Evolutionary conservation across 495 filamentous ascomycete genomes (phyloP), one percentile per base, ranked within the genome.

Genomic region (Astrothelium macrocarpum): DNA sequence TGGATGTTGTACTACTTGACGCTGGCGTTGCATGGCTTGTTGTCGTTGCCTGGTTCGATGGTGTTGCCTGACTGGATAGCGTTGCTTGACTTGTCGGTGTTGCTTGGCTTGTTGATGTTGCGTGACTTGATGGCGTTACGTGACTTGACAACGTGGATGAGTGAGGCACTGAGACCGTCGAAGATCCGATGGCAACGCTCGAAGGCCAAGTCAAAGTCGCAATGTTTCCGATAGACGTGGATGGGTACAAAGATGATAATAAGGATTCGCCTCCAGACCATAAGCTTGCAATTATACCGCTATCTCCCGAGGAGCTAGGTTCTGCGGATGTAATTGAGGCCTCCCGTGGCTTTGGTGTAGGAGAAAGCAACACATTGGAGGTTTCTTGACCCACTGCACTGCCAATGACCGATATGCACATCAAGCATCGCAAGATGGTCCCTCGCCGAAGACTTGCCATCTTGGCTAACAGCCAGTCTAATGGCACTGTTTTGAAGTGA

Each of bases 171-270:
- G 49, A 56, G 16, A 56, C 49, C 1, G 66, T 68, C 2, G 20
- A 25, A 26, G 59, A 62, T 11, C 56, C 63, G 10, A 68, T 53
- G 28, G 60, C 53, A n/a, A 68, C 64, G 16, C 59, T 46, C 20
- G 59, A 32, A 5, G 66, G 66, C 63, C 63, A 65, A 26, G 63
- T 68, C 26, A 68, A 60, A 23, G 66, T 45, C 1, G 59, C 60
- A 2, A 68, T 34, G 18, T 65, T 39, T 20, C 59, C 62, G 18
- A 62, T 11, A 11, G 66, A 59, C 11, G 66, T 59, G 14, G 66
- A 68, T 23, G 66, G 66, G 60, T 68, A 68, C 25, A 65, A 63
- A 29, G 63, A 62, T 14, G 59, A 61, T 11, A 68, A 45, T 18
- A 68, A 53, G 16, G 66, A 60, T 20, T 64, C 49, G 29, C 49